Evolutionary conservation across 306 rosid genomes (phyloP), one percentile per base, ranked within the genome.

Genomic region (Glycine soja): DNA sequence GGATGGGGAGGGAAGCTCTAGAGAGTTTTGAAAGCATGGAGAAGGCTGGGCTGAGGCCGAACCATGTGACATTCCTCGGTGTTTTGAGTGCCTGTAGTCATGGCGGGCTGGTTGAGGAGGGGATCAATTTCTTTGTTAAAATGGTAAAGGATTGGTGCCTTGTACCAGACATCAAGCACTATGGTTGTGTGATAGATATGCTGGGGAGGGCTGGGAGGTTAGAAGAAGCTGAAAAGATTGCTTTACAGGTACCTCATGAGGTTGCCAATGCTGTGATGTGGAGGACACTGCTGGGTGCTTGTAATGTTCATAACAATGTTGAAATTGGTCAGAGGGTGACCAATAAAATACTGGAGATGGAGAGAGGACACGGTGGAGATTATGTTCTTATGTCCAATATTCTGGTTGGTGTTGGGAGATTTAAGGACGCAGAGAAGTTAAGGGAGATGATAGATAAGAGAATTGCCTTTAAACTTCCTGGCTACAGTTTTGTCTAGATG

Each of bases 151-250:
- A 62, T 62, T 62, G 38, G 32, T 4, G 32, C 12, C 43, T 62
- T 10, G 18, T 36, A 46, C 70, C 46, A 63, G 70, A 63, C 6
- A 36, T 63, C 46, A 63, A 63, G 19, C 45, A 63, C 70, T 63
- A 36, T 36, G 45, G 70, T 34, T 63, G 68, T 36, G 70, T 34
- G 70, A 63, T 63, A 63, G 70, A 63, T 13, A 63, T 63, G 70
- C 46, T 63, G 19, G 70, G 70, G 46, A 63, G 70, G 19, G 46
- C 70, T 4, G 45, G 46, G 10, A 63, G 70, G 46, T 63, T 63
- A 63, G 70, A 63, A 34, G 70, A 63, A 63, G 70, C 70, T 34
- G 70, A 63, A 63, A 63, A 63, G 70, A 10, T 63, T 63, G 70
- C 70, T 63, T 36, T n/a, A 34, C 18, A 6, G 19, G 46, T 63